Conservation (phyloP, 2,329 filamentous ascomycete genomes). For the Hypoxylon sp. region DNA sequence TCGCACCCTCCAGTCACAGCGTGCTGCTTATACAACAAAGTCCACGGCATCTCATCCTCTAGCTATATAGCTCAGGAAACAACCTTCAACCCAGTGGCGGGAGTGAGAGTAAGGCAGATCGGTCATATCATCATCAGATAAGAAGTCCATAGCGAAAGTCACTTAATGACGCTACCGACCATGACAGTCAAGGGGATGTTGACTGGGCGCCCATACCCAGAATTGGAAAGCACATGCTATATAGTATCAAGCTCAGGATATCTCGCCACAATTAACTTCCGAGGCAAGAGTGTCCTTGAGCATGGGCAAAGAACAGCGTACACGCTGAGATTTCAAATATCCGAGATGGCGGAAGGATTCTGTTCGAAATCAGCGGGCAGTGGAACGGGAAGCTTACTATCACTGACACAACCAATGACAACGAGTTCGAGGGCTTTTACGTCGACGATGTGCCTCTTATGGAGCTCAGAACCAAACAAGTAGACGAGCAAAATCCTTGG, state of each 20-base stretch:
- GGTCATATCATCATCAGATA: slow-evolving; percentile 50
- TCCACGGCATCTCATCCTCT: slow-evolving; percentile 47
- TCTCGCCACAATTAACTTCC: slow-evolving; percentile 49
- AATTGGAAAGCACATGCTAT: slow-evolving; percentile 50
- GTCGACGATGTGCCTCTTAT: slow-evolving; percentile 43
- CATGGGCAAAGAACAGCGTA: slow-evolving; percentile 44
- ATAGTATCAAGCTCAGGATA: slow-evolving; percentile 51
- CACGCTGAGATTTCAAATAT: slow-evolving; percentile 46
- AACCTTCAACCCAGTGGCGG: slow-evolving; percentile 43
- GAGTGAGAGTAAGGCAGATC: slow-evolving; percentile 48
- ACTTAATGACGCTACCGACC: slow-evolving; percentile 51
- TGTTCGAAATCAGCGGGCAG: slow-evolving; percentile 53
- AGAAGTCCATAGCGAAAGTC: slow-evolving; percentile 55
- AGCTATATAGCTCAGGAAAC: slow-evolving; percentile 51
- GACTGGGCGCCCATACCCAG: slow-evolving; percentile 46
- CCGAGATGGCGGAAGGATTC: slow-evolving; percentile 21
- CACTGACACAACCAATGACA: slow-evolving; percentile 34
- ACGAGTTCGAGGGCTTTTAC: slow-evolving; percentile 40
- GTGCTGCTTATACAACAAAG: slow-evolving; percentile 47
- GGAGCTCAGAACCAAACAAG: slow-evolving; percentile 22
- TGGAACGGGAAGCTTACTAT: slow-evolving; percentile 49
- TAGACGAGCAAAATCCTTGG: slow-evolving; percentile 47
- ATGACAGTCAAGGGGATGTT: slow-evolving; percentile 48
- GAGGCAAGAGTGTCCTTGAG: slow-evolving; percentile 38
- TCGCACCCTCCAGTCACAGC: slow-evolving; percentile 54